Percentiles rank a stretch among this genome's conserved stretches.
Evolutionary conservation across 2,329 filamentous ascomycete genomes (phyloP).

Genomic region (Aspergillus ochraceoroseus): DNA sequence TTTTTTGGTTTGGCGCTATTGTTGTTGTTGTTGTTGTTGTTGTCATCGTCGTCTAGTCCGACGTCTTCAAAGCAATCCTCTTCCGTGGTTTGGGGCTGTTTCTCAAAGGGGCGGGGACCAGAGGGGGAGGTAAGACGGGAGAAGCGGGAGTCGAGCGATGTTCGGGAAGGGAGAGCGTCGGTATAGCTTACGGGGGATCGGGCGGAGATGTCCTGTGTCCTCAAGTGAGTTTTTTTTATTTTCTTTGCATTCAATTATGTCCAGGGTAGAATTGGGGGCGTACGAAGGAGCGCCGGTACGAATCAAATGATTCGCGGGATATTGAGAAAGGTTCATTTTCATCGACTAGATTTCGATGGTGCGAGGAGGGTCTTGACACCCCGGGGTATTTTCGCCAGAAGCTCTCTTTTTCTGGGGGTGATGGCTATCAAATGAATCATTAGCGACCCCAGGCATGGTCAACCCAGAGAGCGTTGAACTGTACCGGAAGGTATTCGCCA

Average conservation of each 20-base stretch:
- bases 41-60: slow-evolving; percentile 68
- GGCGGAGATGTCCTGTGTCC: slow-evolving; percentile 75
- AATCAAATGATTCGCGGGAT: slow-evolving; percentile 94
- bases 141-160: slow-evolving; percentile 73
- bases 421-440: slow-evolving; percentile 71
- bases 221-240: slow-evolving; percentile 15
- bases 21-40: slow-evolving; percentile 66
- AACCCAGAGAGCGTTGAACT: too few species aligned
- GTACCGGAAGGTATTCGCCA: slow-evolving; percentile 87
- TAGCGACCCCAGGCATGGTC: too few species aligned
- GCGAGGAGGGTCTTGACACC: slow-evolving; percentile 47
- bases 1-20: slow-evolving; percentile 63
- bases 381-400: slow-evolving; percentile 62
- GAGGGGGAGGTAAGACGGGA: slow-evolving; percentile 60
- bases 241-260: too few species aligned
- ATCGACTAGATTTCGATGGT: slow-evolving; percentile 61
- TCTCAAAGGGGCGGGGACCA: slow-evolving; percentile 52
- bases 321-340: slow-evolving; percentile 94
- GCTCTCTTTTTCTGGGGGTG: slow-evolving; percentile 75
- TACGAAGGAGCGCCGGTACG: slow-evolving; percentile 92
- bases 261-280: too few species aligned
- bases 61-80: slow-evolving; percentile 89
- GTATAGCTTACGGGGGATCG: slow-evolving; percentile 66
- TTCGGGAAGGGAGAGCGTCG: slow-evolving; percentile 60
- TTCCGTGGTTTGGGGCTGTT: slow-evolving; percentile 56